Evolutionary conservation across 2,329 filamentous ascomycete species (phyloP).

Genomic region (Colletotrichum noveboracense): DNA sequence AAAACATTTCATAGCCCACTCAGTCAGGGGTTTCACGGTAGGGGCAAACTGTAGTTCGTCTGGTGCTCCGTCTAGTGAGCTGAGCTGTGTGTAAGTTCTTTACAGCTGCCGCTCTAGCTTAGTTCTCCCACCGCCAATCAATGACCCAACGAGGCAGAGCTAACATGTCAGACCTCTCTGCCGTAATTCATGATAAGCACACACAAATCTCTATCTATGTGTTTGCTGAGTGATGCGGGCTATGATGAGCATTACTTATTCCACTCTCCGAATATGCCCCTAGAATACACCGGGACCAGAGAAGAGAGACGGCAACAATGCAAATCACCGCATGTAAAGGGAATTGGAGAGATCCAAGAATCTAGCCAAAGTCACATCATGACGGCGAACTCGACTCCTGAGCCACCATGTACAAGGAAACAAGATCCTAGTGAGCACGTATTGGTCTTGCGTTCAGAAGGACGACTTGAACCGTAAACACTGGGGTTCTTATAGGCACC

Average conservation of each 20-base stretch:
- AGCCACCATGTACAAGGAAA: not conserved
- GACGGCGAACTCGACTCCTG: not conserved
- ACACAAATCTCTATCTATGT: accelerated
- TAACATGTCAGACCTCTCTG: not conserved
- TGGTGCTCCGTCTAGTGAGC: not conserved
- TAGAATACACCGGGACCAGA: not conserved
- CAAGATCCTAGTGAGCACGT: accelerated
- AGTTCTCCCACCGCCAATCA: not conserved
- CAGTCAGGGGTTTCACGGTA: no score
- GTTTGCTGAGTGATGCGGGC: not conserved
- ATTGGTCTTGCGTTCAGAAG: not conserved
- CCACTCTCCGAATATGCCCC: not conserved
- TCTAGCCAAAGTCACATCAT: not conserved
- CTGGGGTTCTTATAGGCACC: not conserved
- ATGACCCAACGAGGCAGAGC: accelerated
- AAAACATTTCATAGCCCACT: no score
- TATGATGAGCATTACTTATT: not conserved
- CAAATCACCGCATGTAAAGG: not conserved
- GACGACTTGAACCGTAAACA: not conserved
- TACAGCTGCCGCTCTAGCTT: not conserved
- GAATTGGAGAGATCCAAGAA: not conserved
- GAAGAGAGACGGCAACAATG: not conserved
- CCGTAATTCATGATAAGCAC: not conserved
- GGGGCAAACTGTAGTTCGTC: no score
- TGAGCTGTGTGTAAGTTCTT: not conserved